Evolutionary conservation across 129 eudicot species (phyloP), one percentile per base, ranked within the genome.

Genomic region (Tanacetum coccineum): DNA sequence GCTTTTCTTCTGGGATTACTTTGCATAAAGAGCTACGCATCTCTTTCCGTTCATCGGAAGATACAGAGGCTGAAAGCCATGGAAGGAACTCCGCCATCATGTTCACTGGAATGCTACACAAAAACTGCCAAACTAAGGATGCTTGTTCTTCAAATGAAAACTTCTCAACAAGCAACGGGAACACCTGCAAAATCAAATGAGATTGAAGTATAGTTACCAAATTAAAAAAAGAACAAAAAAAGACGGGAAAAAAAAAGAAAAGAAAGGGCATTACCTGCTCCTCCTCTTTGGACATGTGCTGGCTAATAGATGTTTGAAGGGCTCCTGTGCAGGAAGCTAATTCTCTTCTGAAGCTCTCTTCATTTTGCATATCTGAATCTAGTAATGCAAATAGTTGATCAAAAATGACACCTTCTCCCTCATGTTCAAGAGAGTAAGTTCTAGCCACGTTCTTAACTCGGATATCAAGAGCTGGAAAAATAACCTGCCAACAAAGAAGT

Each of bases 61-160:
- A 94, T 42, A 94, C 83, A 32, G 95, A 94, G 47, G 97, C 83
- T 53, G 99, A 89, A 75, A 94, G 95, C 99, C 99, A 94, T 26
- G 99, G 99, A 46, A 94, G 89, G 64, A 94, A 94, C 81, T 94
- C 97, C 49, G 91, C 92, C 99, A 94, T 89, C 99, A 94, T 94
- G 78, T 88, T 89, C 19, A 89, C 97, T n/a, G 99, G 97, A 82
- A 94, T 94, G 76, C 96, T 89, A 81, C 99, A 94, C 72, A 94
- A 76, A 77, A 94, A 94, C 55, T 86, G 97, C 99, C 99, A 94
- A 45, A 88, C 99, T 70, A 94, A 66, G 14, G 97, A 86, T 59
- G 96, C 96, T 67, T 94, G 99, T 88, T 94, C 99, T 78, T 94
- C 99, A 74, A 86, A 94, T 9, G 99, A 89, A 74, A 94, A 94